These are phyloP conservation scores for Fusarium nygamai DNA, from an alignment of 2,329 filamentous ascomycete species.

Conservation along the genomic window DNA sequence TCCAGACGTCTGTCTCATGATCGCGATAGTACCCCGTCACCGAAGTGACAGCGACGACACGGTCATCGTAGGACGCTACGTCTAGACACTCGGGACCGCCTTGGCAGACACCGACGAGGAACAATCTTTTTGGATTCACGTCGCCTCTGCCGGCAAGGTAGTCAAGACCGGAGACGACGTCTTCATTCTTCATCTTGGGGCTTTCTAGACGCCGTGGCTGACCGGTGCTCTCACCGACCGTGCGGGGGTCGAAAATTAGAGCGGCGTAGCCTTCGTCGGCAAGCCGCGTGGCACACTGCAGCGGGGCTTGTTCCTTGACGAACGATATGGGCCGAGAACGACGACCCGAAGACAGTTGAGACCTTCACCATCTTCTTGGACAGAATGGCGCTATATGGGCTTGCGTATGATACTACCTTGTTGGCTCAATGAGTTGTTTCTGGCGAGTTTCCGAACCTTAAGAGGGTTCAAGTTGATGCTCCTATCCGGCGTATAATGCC, in stretches of 20 bases:
- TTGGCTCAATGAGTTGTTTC: neutral
- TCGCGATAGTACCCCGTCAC: neutral
- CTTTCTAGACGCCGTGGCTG: neutral
- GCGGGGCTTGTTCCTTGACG: neutral
- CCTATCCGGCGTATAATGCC: neutral
- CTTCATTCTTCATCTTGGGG: neutral
- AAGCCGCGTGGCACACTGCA: neutral
- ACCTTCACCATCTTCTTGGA: neutral
- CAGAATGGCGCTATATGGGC: accelerated
- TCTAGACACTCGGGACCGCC: neutral
- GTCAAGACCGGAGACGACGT: neutral
- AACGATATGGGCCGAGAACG: neutral
- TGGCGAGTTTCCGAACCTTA: neutral
- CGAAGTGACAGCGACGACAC: neutral
- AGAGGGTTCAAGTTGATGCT: neutral
- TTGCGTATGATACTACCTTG: neutral
- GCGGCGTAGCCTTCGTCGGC: neutral
- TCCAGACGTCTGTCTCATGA: neutral
- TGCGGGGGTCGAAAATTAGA: neutral
- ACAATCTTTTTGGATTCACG: neutral
- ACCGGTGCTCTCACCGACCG: neutral
- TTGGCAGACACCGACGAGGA: neutral
- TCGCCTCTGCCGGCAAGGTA: neutral
- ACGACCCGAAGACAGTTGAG: neutral
- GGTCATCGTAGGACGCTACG: neutral